Evolutionary conservation across 1,139 yeast species (phyloP).

Genomic region (Yamadazyma buinensis): DNA sequence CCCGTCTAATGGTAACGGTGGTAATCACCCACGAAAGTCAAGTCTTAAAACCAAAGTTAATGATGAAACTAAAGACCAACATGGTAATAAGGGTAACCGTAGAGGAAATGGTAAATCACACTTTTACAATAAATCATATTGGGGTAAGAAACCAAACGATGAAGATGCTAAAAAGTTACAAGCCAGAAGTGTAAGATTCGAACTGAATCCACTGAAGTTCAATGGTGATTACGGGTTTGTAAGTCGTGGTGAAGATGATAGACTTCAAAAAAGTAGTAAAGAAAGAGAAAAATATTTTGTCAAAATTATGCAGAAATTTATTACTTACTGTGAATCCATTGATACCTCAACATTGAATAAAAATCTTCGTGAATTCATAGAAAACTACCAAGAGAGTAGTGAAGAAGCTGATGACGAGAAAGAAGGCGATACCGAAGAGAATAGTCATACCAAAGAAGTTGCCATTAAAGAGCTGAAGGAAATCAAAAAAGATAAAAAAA

Average conservation of each 20-base stretch:
- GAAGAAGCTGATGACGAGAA: neutral
- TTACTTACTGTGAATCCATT: constrained; percentile 22
- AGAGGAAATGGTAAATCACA: neutral
- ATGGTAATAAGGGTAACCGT: neutral
- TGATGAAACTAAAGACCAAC: too few relatives aligned
- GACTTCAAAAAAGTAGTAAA: constrained; percentile 40
- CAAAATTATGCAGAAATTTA: constrained; percentile 29
- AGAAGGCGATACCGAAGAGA: neutral
- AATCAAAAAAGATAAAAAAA: neutral
- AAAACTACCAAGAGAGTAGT: constrained; percentile 5
- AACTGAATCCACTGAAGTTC: constrained; percentile 3
- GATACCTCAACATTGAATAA: constrained; percentile 16
- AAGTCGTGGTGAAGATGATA: constrained; percentile 57
- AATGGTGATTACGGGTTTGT: constrained; percentile 40
- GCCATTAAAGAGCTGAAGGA: neutral
- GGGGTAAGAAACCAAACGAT: neutral
- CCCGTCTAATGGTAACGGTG: neutral
- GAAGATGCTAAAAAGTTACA: constrained; percentile 3
- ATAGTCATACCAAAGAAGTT: neutral
- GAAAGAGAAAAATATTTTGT: constrained; percentile 39
- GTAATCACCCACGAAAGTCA: too few relatives aligned
- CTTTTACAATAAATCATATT: neutral
- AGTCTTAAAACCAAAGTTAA: too few relatives aligned
- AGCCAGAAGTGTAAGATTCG: constrained; percentile 18
- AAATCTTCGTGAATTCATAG: constrained; percentile 15